Evolutionary conservation across 2,329 filamentous ascomycete species (phyloP), one percentile per base, ranked within the genome.

Genomic region (Monosporascus sp.): DNA sequence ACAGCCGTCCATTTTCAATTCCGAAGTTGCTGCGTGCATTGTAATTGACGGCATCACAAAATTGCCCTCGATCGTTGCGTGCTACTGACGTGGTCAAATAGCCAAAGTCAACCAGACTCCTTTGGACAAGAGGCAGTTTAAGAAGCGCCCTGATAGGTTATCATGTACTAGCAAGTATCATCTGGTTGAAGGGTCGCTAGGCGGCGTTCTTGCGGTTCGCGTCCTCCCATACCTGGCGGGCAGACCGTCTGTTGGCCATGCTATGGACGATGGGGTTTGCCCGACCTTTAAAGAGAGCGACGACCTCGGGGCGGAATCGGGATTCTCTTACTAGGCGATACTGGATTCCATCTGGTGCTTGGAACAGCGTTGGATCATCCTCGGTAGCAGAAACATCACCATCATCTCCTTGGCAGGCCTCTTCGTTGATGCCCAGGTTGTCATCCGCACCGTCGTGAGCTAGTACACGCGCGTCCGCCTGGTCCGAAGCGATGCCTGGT

Each of bases 251-350:
- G 15, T 52, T 52, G 34, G 49, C 17, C 24, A 45, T 56, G 3
- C 41, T 31, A 47, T 59, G 25, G 25, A 68, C 42, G 39, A 66
- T 57, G 17, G 57, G 58, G 18, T 58, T 63, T 2, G 51, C 31
- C n/a, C 48, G 54, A 18, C n/a, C 15, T 2, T 41, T 11, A n/a
- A 65, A 64, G 15, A 67, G 54, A 27, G 51, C 18, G 25, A 55
- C 56, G 6, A 60, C 47, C 34, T 60, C 36, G 14, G 57, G 50
- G 18, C 53, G 38, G 34, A 62, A 62, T 27, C 50, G 54, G n/a
- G 59, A 53, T 22, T 52, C 52, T 15, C 54, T 53, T 27, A 57
- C 51, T 14, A 27, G 20, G 36, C 51, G 54, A 25, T 50, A 41
- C n/a, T 48, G 49, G 31, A 36, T 47, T 42, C 54, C 46, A 44